A percentile compares a stretch with the other conserved stretches of the same genome.
Conservation (phyloP, 2,329 filamentous ascomycete genomes). For the Penicillium palitans region DNA sequence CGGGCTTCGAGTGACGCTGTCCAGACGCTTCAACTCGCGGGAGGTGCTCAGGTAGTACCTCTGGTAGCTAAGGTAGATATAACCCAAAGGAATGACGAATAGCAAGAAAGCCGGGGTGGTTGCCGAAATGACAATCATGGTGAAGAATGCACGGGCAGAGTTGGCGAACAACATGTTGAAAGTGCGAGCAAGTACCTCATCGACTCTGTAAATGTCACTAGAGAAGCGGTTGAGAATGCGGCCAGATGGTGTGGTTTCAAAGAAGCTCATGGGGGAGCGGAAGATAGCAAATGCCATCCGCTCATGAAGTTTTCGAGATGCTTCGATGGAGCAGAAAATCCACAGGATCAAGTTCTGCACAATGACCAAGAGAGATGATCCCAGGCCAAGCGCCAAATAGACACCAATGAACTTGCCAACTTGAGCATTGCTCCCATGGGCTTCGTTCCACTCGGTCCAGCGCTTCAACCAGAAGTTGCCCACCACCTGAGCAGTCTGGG, state of each 20-base stretch:
- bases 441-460: slow-evolving; percentile 81
- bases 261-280: slow-evolving; percentile 97
- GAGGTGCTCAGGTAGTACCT: slow-evolving; percentile 96
- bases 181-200: slow-evolving; percentile 90
- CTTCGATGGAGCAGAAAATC: slow-evolving; percentile 99
- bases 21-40: slow-evolving; percentile 90
- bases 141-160: slow-evolving; percentile 73
- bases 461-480: slow-evolving; percentile 90
- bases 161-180: slow-evolving; percentile 97
- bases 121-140: slow-evolving; percentile 78
- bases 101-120: slow-evolving; percentile 77
- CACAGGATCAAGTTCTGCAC: slow-evolving; percentile 91
- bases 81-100: slow-evolving; percentile 76
- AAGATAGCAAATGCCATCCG: slow-evolving; percentile 97
- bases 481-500: slow-evolving; percentile 79
- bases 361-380: slow-evolving; percentile 79
- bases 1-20: slow-evolving; percentile 91
- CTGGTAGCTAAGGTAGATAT: slow-evolving; percentile 88
- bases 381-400: slow-evolving; percentile 93
- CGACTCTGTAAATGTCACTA: slow-evolving; percentile 67
- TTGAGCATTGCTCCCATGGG: slow-evolving; percentile 66
- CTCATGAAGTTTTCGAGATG: slow-evolving; percentile 93
- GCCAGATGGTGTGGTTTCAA: slow-evolving; percentile 95
- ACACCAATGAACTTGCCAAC: slow-evolving; percentile 90
- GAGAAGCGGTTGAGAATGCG: slow-evolving; percentile 96